Evolutionary conservation across 176 grass and related monocot species (phyloP).

Genomic region (Tillandsia fasciculata): DNA sequence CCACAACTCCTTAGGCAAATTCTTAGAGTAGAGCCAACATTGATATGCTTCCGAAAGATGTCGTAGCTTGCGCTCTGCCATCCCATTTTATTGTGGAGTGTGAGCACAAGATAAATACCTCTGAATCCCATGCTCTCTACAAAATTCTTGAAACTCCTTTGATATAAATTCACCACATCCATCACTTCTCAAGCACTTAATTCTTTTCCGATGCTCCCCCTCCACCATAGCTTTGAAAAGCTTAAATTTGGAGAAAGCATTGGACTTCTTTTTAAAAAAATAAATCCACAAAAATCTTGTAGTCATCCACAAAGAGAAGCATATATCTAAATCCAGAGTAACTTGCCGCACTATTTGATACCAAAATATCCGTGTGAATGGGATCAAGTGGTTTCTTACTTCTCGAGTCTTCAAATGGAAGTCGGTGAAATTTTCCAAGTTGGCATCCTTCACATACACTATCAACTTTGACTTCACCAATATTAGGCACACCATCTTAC

Average conservation of each 20-base stretch:
- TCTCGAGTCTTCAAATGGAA: neutral
- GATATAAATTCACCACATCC: neutral
- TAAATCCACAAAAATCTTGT: neutral
- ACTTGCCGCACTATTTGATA: neutral
- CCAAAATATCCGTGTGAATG: neutral
- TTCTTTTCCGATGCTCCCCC: neutral
- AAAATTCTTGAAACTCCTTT: neutral
- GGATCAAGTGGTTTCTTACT: neutral
- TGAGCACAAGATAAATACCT: neutral
- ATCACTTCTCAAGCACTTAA: neutral
- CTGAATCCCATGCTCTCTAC: neutral
- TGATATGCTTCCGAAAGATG: neutral
- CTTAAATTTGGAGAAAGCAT: neutral
- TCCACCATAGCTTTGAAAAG: neutral
- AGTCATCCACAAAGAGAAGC: neutral
- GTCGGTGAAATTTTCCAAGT: neutral
- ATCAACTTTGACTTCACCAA: neutral
- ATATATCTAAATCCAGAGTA: neutral
- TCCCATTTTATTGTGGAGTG: neutral
- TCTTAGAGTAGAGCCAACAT: neutral
- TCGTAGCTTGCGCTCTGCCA: neutral
- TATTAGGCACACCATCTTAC: neutral
- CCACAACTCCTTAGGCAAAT: neutral
- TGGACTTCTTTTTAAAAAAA: neutral
- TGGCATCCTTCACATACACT: neutral